A percentile compares a stretch with the other conserved stretches of the same genome.
These are phyloP conservation scores for Hypoxylon fuscum DNA, from an alignment of 495 filamentous ascomycete species.

Conservation along the genomic window DNA sequence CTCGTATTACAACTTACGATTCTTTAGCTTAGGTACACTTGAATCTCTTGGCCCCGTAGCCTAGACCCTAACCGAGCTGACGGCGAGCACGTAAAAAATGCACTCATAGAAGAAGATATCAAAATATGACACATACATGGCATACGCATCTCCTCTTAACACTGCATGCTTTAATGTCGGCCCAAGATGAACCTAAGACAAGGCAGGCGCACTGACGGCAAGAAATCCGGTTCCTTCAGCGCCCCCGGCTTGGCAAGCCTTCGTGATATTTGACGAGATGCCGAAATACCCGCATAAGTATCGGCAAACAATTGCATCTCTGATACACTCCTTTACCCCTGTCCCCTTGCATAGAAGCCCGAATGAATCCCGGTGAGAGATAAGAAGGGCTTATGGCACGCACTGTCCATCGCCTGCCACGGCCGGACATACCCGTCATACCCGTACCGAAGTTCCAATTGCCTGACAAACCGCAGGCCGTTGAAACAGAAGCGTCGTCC, in stretches of 20 bases:
- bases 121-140: too few relatives aligned
- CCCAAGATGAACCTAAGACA: too few relatives aligned
- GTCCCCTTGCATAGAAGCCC: conserved; percentile 3
- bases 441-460: conserved; percentile 3
- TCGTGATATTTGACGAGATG: conserved; percentile 16
- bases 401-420: conserved; percentile 7
- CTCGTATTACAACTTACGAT: too few relatives aligned
- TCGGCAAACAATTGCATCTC: conserved; percentile 9
- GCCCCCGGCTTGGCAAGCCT: conserved; percentile 27
- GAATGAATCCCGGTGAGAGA: neutral
- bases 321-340: conserved; percentile 5
- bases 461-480: conserved; percentile 8
- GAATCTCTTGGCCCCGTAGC: too few relatives aligned
- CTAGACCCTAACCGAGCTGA: too few relatives aligned
- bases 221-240: conserved; percentile 8
- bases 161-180: too few relatives aligned
- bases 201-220: conserved; percentile 4
- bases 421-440: conserved; percentile 1
- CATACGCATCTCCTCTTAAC: too few relatives aligned
- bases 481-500: conserved; percentile 5
- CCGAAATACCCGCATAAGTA: conserved; percentile 21
- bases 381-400: conserved; percentile 3
- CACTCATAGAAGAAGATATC: too few relatives aligned
- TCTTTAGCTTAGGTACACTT: too few relatives aligned
- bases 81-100: too few relatives aligned